phyloP scores from a whole-genome alignment of 306 rosid species.

The Cucumis hystrix region DNA sequence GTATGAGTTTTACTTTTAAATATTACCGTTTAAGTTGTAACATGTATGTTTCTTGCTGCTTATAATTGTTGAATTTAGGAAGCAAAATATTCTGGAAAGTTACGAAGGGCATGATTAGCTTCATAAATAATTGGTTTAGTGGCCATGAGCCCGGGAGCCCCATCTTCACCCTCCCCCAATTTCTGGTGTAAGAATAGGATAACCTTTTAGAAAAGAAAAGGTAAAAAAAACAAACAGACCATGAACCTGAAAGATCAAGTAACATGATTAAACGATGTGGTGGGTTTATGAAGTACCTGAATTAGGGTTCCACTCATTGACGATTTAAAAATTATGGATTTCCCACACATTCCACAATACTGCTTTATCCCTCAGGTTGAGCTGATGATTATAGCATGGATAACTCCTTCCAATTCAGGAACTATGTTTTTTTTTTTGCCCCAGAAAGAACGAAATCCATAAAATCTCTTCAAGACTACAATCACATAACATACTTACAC shows the following conservation, averaged over 20 bases:
- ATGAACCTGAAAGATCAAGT: not conserved
- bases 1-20: constrained; percentile 31
- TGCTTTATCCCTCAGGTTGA: not conserved
- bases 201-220: not conserved
- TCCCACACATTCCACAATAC: not conserved
- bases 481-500: not conserved
- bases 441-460: not conserved
- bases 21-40: no score
- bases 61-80: not conserved
- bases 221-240: not conserved
- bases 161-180: not conserved
- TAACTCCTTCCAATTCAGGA: not conserved
- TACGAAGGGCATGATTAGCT: not conserved
- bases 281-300: not conserved
- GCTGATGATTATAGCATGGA: no score
- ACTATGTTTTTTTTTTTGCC: not conserved
- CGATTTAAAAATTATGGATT: not conserved
- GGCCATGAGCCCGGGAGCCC: not conserved
- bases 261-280: not conserved
- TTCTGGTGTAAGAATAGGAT: not conserved
- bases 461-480: not conserved
- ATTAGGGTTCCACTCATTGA: not conserved
- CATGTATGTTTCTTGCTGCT: not conserved
- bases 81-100: not conserved
- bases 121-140: not conserved